Conservation (phyloP, 495 filamentous ascomycete genomes). For the Jackrogersella minutella region DNA sequence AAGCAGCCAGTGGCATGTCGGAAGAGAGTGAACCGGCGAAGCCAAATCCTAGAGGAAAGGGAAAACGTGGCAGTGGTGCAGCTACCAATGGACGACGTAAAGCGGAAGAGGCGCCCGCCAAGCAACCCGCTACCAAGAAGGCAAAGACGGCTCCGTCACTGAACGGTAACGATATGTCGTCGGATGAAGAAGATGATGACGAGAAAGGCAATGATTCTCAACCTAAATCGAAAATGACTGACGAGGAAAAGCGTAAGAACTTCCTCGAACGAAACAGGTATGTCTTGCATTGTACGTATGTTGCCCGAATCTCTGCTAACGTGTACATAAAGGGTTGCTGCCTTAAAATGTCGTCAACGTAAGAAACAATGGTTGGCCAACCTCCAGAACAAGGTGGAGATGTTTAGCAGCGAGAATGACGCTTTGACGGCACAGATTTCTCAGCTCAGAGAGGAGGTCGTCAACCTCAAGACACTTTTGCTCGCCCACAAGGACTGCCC, state of each 20-base stretch:
- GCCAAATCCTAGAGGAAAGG: constrained; percentile 68
- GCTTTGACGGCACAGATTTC: constrained; percentile 82
- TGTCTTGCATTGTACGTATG: constrained; percentile 44
- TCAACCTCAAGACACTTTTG: constrained; percentile 91
- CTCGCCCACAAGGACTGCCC: constrained; percentile 98
- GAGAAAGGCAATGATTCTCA: constrained; percentile 53
- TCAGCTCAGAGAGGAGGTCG: constrained; percentile 85
- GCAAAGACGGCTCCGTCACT: constrained; percentile 61
- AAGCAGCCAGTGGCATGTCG: constrained; percentile 73
- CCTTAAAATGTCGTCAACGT: constrained; percentile 94
- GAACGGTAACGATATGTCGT: constrained; percentile 56
- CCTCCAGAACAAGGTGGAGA: constrained; percentile 91
- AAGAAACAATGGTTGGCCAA: constrained; percentile 99
- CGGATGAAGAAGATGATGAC: constrained; percentile 63
- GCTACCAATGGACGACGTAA: constrained; percentile 74
- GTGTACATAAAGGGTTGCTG: constrained; percentile 74
- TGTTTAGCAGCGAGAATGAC: constrained; percentile 92
- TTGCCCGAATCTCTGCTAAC: constrained; percentile 38
- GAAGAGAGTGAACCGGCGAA: constrained; percentile 76
- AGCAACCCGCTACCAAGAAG: constrained; percentile 74
- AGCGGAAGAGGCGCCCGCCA: constrained; percentile 74
- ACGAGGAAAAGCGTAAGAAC: constrained; percentile 98
- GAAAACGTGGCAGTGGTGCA: constrained; percentile 65
- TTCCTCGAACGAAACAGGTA: constrained; percentile 97
- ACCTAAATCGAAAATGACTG: constrained; percentile 88